Evolutionary conservation across 352 stramenopile genomes (phyloP).

Genomic region (Globisporangium irregulare): DNA sequence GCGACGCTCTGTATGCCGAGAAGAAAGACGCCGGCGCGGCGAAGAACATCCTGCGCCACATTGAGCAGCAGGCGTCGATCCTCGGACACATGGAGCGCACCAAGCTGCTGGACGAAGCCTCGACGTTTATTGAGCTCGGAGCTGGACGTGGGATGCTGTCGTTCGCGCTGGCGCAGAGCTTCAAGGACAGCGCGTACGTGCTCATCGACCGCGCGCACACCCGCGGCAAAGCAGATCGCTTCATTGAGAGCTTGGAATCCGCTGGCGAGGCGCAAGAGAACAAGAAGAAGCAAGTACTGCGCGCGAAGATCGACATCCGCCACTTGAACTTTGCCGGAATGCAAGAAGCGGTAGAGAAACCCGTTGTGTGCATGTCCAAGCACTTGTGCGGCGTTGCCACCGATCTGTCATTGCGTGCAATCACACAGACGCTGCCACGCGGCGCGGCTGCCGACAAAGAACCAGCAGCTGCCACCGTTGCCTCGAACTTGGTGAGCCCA

Average conservation of each 20-base stretch:
- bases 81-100: constrained; percentile 70
- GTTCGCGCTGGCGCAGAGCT: constrained; percentile 65
- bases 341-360: constrained; percentile 38
- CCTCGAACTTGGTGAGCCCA: constrained; percentile 21
- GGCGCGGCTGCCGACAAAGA: neutral
- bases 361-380: constrained; percentile 83
- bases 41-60: constrained; percentile 69
- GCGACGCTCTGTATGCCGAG: constrained; percentile 54
- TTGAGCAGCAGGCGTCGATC: constrained; percentile 83
- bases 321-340: constrained; percentile 77
- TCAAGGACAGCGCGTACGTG: constrained; percentile 60
- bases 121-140: constrained; percentile 69
- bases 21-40: constrained; percentile 56
- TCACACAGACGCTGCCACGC: constrained; percentile 50
- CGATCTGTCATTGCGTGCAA: constrained; percentile 70
- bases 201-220: constrained; percentile 74
- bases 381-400: constrained; percentile 82
- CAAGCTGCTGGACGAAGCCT: constrained; percentile 40
- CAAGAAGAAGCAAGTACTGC: constrained; percentile 35
- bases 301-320: constrained; percentile 84
- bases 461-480: neutral
- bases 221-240: constrained; percentile 71
- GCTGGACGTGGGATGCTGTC: constrained; percentile 79
- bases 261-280: constrained; percentile 13
- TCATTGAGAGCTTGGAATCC: constrained; percentile 35